These are phyloP conservation scores for Verticillium zaregamsianum DNA, from an alignment of 2,329 filamentous ascomycete species.

Conservation along the genomic window DNA sequence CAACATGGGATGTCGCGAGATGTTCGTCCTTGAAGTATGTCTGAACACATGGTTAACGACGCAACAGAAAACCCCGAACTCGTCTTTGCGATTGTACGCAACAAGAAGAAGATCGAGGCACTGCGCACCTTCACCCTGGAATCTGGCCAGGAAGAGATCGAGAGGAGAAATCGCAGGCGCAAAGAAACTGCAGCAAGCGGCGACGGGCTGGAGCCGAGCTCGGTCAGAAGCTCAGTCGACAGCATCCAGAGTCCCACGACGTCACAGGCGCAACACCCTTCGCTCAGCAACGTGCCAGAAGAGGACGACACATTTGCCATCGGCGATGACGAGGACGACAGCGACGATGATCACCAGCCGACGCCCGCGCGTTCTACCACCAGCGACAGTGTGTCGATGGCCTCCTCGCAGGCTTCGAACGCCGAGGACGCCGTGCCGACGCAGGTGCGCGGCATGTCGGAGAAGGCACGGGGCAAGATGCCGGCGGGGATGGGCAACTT, in stretches of 20 bases:
- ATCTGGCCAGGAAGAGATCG: slow-evolving; percentile 86
- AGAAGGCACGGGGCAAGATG: slow-evolving; percentile 95
- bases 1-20: neutral
- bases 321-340: slow-evolving; percentile 72
- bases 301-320: slow-evolving; percentile 83
- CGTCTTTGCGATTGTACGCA: slow-evolving; percentile 73
- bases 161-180: slow-evolving; percentile 66
- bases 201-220: slow-evolving; percentile 45
- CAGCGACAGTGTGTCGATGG: slow-evolving; percentile 57
- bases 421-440: slow-evolving; percentile 75
- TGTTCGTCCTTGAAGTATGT: neutral
- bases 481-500: slow-evolving; percentile 78
- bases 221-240: slow-evolving; percentile 61
- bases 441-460: slow-evolving; percentile 88
- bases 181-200: slow-evolving; percentile 56
- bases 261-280: slow-evolving; percentile 50
- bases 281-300: slow-evolving; percentile 60
- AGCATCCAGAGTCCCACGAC: slow-evolving; percentile 61
- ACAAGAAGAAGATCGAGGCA: slow-evolving; percentile 78
- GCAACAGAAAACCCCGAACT: slow-evolving; percentile 71
- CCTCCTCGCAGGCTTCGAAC: slow-evolving; percentile 63
- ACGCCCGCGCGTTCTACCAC: slow-evolving; percentile 61
- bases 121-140: slow-evolving; percentile 86
- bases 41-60: neutral
- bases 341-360: slow-evolving; percentile 43